Base-by-base conservation (phyloP, 129 eudicot genomes). In the Lactuca saligna region DNA sequence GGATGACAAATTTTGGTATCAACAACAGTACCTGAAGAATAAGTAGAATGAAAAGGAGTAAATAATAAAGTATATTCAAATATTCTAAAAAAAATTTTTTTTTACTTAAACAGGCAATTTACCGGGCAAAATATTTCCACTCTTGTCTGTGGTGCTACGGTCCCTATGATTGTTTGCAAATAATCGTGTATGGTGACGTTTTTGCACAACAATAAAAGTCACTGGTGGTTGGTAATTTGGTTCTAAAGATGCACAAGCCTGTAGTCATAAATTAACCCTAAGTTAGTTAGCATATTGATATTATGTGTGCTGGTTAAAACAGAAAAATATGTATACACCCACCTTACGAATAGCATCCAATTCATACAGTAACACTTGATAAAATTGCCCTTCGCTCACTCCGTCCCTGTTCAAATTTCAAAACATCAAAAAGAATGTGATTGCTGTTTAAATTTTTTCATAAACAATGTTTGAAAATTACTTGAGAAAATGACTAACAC, bases 91-190 rank as follows among this genome's bases (percentile, higher is more conserved):
- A 25, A 4, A 50, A 9, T 8, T 11, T n/a, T n/a, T n/a, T n/a
- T n/a, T 32, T 6, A 55, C 13, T 54, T 13, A 34, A 17, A 34
- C 37, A 5, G 29, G 12, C 12, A 42, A 42, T 42, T 9, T 81
- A 91, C 97, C 97, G 10, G 97, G 97, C 63, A 91, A 69, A 44
- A 91, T 91, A 57, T 91, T 91, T 75, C 97, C 97, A 72, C 97
- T 91, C 55, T 85, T 78, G 71, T 91, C 96, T 54, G 85, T 85
- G 54, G 89, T 78, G 78, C 67, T 70, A 6, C 85, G 85, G 69
- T 91, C 92, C 56, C 33, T 49, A 54, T 91, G 97, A 54, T 91
- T 83, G 69, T 91, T 82, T 35, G 96, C 96, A 80, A 91, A 91
- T 73, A 91, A 75, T 64, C 96, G 70, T 2, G 97, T 91, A 60